Evolutionary conservation across 2,329 filamentous ascomycete species (phyloP), one percentile per base, ranked within the genome.

Genomic region (Stagonosporopsis vannaccii): DNA sequence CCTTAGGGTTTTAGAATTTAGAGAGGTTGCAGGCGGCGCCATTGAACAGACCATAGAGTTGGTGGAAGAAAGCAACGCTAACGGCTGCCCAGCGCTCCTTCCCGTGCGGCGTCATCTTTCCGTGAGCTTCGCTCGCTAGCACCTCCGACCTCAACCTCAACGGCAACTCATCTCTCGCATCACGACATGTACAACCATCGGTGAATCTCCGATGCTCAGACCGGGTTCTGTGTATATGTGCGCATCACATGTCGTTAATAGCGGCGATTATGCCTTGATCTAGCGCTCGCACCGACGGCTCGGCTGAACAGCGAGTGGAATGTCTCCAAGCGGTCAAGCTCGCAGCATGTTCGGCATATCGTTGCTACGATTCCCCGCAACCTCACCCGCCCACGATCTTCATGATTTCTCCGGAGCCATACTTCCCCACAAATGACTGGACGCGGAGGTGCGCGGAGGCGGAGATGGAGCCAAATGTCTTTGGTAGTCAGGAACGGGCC

Each of bases 391-490:
- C 45, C 32, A 49, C 26, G 43, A 51, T 56, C 51, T 23, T 47
- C 45, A 59, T 39, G 66, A 65, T 70, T 68, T 55, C 50, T 67
- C 67, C 67, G 66, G 58, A 41, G 46, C 55, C 46, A 51, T 35
- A 51, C 49, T 58, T 56, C 60, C 65, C 63, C 66, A 59, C 50
- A 60, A 48, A 58, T 60, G 49, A 51, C 28, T 43, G 43, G 32
- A 42, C 30, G 42, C 42, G 42, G 47, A 58, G 43, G 15, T 45
- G 49, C n/a, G 40, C 45, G 47, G 51, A 43, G 32, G 45, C 28
- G 30, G 47, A 32, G 22, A 37, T 35, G 12, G 17, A 19, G 19
- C 35, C 47, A 37, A 26, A 41, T 43, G 42, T 41, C n/a, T 23
- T 26, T 32, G 30, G 42, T 47, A 49, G 36, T 56, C 51, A 56